phyloP scores from a whole-genome alignment of 495 filamentous ascomycete genomes.

The Bacidia rubella region DNA sequence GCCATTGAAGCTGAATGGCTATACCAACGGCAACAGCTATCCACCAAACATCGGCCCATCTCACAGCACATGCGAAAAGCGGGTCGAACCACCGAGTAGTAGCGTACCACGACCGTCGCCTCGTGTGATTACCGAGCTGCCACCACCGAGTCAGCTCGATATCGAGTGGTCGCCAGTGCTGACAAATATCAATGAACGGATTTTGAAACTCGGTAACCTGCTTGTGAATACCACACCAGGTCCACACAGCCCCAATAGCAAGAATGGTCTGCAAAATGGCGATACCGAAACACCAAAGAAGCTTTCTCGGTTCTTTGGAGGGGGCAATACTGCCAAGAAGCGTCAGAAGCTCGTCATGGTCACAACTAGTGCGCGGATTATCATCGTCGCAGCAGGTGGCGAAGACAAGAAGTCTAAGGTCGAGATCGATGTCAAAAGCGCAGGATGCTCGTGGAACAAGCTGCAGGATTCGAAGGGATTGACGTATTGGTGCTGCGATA shows the following conservation, averaged over 20 bases:
- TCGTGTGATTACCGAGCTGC: slow-evolving; percentile 85
- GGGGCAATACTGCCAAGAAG: slow-evolving; percentile 80
- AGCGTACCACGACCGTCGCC: slow-evolving; percentile 47
- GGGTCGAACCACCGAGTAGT: slow-evolving; percentile 31
- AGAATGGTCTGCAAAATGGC: slow-evolving; percentile 40
- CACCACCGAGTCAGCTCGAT: slow-evolving; percentile 89
- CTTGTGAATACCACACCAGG: slow-evolving; percentile 63
- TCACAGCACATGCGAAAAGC: slow-evolving; percentile 26
- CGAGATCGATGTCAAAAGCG: slow-evolving; percentile 65
- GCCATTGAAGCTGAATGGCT: slow-evolving; percentile 67
- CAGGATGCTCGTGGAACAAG: slow-evolving; percentile 62
- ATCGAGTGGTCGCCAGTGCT: slow-evolving; percentile 98
- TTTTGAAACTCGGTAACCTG: slow-evolving; percentile 84
- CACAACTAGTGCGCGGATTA: slow-evolving; percentile 76
- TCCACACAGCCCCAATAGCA: slow-evolving; percentile 52
- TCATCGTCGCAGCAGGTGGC: slow-evolving; percentile 82
- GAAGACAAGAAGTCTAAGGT: slow-evolving; percentile 93
- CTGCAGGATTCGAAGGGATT: slow-evolving; percentile 72
- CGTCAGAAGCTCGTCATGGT: slow-evolving; percentile 89
- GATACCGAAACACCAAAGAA: slow-evolving; percentile 60
- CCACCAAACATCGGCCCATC: slow-evolving; percentile 32
- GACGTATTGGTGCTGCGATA: slow-evolving; percentile 83
- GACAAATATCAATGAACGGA: slow-evolving; percentile 80
- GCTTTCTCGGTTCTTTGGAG: slow-evolving; percentile 74
- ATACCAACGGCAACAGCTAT: slow-evolving; percentile 23